Evolutionary conservation across 208 protist genomes (phyloP).

Genomic region (Tritrichomonas musculus): DNA sequence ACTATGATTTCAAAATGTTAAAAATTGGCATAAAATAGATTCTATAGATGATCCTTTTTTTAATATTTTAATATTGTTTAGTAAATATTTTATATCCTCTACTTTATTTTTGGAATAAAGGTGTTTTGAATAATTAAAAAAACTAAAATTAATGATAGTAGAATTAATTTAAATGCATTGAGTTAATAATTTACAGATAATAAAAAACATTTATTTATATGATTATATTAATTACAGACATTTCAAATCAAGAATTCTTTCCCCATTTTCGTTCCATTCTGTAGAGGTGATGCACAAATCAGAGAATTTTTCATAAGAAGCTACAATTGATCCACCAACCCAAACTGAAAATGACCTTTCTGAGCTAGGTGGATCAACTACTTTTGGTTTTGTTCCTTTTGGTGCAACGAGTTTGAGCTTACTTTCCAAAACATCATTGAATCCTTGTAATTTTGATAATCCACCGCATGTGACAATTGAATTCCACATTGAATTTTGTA

Average conservation of each 20-base stretch:
- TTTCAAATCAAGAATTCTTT: neutral
- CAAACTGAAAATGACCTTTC: neutral
- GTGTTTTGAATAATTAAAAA: no score
- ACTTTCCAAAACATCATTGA: neutral
- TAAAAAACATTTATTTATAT: no score
- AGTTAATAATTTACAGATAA: no score
- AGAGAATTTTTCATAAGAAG: neutral
- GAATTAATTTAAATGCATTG: no score
- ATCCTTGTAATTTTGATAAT: neutral
- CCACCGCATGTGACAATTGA: neutral
- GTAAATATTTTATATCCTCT: no score
- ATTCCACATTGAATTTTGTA: neutral
- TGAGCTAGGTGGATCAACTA: neutral
- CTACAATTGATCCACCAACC: constrained; percentile 11
- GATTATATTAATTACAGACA: neutral
- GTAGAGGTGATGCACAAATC: neutral
- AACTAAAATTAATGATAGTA: no score
- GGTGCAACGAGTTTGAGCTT: neutral
- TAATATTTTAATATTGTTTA: no score
- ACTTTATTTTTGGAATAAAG: no score
- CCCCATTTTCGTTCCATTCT: neutral
- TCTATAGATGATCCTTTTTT: no score
- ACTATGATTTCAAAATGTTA: no score
- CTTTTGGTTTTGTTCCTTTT: neutral
- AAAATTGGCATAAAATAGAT: no score